Evolutionary conservation across 257 asterid species (phyloP), one percentile per base, ranked within the genome.

Genomic region (Paulownia fortunei): DNA sequence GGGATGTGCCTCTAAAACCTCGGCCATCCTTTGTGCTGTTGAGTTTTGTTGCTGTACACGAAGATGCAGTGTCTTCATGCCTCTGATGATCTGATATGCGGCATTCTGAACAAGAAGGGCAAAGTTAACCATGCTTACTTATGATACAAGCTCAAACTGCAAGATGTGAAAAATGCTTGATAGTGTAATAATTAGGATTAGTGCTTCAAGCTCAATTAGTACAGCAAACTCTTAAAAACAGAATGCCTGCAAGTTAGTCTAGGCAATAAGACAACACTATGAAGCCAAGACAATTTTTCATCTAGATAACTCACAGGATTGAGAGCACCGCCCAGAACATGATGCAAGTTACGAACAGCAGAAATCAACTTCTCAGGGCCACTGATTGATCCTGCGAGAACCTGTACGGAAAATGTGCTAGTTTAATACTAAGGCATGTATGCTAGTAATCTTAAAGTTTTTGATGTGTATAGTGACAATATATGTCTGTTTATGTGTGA

Each of bases 1-100:
- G 68, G 98, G 97, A 93, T 93, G 98, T 76, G 97, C 98, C 97
- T 96, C 98, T 88, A 96, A 93, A 92, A 93, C 84, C 80, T 90
- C 90, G 89, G 97, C 97, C 96, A 96, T 93, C 98, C 96, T 87
- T 74, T 81, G 90, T 60, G 92, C 98, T 73, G 99, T 96, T 78
- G 93, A 82, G 87, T 96, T 96, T 79, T 93, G 99, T 89, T 89
- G 98, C 90, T 88, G 92, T 87, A 96, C 84, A 87, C 99, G 99
- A 84, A 92, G 97, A 86, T 90, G 94, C 90, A 96, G 91, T 26
- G 99, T 96, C 87, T 96, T 96, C 99, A 93, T 93, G 91, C 99
- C 99, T 86, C 98, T 88, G 82, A 90, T 89, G 91, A 96, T 86
- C 65, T 84, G 87, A 82, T 90, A 93, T 16, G 98, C 97, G 15